These are phyloP conservation scores for Solanum lignicaule DNA, from an alignment of 257 asterid species.

Conservation along the genomic window DNA sequence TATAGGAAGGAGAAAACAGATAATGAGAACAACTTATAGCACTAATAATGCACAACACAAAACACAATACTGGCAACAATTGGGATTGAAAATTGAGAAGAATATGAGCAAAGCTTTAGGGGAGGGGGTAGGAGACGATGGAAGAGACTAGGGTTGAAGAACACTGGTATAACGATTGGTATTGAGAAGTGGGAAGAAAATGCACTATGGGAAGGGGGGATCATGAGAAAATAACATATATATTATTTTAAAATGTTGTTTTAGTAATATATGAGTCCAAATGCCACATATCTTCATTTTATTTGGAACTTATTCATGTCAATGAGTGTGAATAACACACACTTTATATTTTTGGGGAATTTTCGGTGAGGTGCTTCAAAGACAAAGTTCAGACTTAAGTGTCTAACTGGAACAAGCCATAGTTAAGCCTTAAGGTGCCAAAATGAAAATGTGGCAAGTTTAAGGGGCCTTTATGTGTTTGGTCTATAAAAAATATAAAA, in stretches of 20 bases:
- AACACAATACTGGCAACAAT: neutral
- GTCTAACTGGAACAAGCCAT: neutral
- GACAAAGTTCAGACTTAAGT: neutral
- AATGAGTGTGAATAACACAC: neutral
- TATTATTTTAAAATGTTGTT: neutral
- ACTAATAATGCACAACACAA: neutral
- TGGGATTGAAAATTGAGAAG: neutral
- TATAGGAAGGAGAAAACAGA: neutral
- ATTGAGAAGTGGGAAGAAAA: neutral
- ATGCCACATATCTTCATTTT: neutral
- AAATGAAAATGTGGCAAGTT: neutral
- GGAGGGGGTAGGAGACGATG: neutral
- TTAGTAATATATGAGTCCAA: neutral
- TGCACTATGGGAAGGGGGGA: neutral
- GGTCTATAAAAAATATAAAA: neutral
- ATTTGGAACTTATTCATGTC: neutral
- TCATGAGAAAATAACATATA: neutral
- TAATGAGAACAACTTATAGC: neutral
- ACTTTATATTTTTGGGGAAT: neutral
- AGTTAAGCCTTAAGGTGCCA: neutral
- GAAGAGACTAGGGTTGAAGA: neutral
- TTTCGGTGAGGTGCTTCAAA: neutral
- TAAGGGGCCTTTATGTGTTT: neutral
- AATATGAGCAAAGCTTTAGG: neutral
- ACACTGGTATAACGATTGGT: neutral